Base-by-base conservation (phyloP, 345 rosid genomes). In the Salix koriyanagi region DNA sequence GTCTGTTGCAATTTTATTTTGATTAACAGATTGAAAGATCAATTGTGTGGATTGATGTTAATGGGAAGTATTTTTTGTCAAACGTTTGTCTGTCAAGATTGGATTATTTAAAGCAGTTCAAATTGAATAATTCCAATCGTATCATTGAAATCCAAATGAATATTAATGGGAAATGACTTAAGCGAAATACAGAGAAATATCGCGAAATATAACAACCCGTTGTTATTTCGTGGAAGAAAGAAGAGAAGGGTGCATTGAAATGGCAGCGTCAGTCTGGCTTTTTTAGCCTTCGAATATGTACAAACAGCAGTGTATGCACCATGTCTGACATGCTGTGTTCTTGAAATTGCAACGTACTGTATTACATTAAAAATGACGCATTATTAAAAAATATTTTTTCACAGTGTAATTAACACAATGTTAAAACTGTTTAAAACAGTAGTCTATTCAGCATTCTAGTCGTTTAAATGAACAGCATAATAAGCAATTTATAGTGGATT, bases 21-120 rank as follows among this genome's bases (percentile, higher is more conserved):
- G 82, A 54, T 37, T 79, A 84, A 8, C 86, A 81, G 14, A 70
- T 42, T 44, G 79, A 52, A 34, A 46, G 88, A 48, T 85, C 88
- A 44, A 80, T 87, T 50, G 83, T 89, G n/a, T 89, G 92, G 90
- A 83, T 87, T 15, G 90, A 89, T 60, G 86, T 61, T 62, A 75
- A 74, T 5, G 88, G 81, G 6, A 78, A 73, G 28, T 44, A 87
- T 84, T 73, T 87, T 86, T 61, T 86, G 87, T 11, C 46, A 65
- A 19, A 30, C 2, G 13, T 85, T 81, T 37, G 16, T 78, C 4
- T 65, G 69, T 19, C 82, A 81, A 25, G 77, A 66, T 50, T 36
- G 14, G 69, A 77, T 13, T 67, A 30, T 66, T 25, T 19, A 0
- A 78, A 69, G 39, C 25, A 7, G 10, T 26, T 18, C 10, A 34